These are phyloP conservation scores for Coffea canephora DNA, from an alignment of 257 asterid genomes.

Conservation along the genomic window DNA sequence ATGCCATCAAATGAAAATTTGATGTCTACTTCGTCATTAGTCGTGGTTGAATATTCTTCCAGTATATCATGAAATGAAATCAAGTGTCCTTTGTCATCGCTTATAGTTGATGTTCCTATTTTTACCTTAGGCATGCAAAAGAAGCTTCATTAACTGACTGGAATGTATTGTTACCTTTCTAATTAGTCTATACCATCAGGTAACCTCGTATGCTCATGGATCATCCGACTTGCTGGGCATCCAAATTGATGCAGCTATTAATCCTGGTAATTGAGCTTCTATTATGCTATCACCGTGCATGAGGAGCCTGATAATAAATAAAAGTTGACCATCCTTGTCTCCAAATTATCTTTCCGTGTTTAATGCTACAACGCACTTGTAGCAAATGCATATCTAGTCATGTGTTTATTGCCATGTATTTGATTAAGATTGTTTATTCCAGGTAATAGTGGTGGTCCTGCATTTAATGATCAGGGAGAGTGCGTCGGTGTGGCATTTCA, in stretches of 20 bases:
- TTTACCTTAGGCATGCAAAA: slow-evolving; percentile 1
- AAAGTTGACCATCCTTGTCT: background rate
- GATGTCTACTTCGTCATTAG: background rate
- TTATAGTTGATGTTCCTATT: slow-evolving; percentile 9
- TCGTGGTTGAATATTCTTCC: background rate
- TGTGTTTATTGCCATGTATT: background rate
- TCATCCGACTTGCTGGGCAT: slow-evolving; percentile 93
- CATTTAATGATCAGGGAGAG: slow-evolving; percentile 93
- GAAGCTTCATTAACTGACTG: background rate
- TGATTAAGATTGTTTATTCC: slow-evolving; percentile 25
- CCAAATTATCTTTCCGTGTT: background rate
- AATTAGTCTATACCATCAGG: slow-evolving; percentile 47
- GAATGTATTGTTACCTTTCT: background rate
- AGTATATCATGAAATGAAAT: background rate
- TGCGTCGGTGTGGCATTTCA: slow-evolving; percentile 98
- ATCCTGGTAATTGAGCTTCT: slow-evolving; percentile 63
- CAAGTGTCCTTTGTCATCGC: background rate
- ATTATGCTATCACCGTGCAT: background rate
- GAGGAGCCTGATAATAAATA: background rate
- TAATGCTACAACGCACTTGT: background rate
- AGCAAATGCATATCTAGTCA: background rate
- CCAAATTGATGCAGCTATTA: slow-evolving; percentile 98
- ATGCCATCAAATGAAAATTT: background rate
- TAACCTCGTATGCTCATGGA: slow-evolving; percentile 96
- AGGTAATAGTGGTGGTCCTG: slow-evolving; percentile 99